Base-by-base conservation (phyloP, 2,329 filamentous ascomycete species). In the Fusarium sp. region DNA sequence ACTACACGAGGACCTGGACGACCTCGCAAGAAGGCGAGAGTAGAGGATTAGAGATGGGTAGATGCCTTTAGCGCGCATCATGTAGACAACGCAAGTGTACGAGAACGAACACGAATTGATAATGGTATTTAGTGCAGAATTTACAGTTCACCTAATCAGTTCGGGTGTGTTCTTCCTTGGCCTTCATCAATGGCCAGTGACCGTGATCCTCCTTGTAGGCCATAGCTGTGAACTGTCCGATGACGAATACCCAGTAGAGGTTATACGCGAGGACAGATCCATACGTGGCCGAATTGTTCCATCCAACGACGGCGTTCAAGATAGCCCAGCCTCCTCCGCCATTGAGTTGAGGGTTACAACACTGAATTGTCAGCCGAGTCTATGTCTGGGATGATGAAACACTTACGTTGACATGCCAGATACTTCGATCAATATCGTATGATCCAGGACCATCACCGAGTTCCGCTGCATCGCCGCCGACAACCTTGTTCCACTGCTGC, bases 251-350 rank as follows among this genome's bases (percentile, higher is more conserved):
- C 94, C 94, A 97, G 83, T 97, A 97, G 13, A 95, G 55, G 76
- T 96, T 97, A 81, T 97, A 97, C 4, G 92, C 89, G 60, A 97
- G 88, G 66, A 97, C 91, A 2, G 92, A 95, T 48, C 94, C 93
- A 74, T 95, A 94, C 2, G 94, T 97, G 6, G 92, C 94, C 17
- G 92, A 93, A 81, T 97, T 97, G 67, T 90, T 88, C 94, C 94
- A 97, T 58, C 94, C 94, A 8, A 97, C 85, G 42, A 97, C 84
- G 60, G 92, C 90, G 74, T 97, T 95, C 84, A 97, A 94, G 70
- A 97, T 89, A 57, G 92, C 93, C 94, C 93, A 97, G 44, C 92
- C 92, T 38, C 91, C 90, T 48, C 91, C 91, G 28, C 92, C 91
- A 66, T 93, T 90, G 39, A 90, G 80, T 53, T 89, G 81, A 0